A percentile compares a stretch with the other conserved stretches of the same genome.
Conservation (phyloP, 225 moss, liverwort and hornwort species). For the Physcomitrellopsis africana region DNA sequence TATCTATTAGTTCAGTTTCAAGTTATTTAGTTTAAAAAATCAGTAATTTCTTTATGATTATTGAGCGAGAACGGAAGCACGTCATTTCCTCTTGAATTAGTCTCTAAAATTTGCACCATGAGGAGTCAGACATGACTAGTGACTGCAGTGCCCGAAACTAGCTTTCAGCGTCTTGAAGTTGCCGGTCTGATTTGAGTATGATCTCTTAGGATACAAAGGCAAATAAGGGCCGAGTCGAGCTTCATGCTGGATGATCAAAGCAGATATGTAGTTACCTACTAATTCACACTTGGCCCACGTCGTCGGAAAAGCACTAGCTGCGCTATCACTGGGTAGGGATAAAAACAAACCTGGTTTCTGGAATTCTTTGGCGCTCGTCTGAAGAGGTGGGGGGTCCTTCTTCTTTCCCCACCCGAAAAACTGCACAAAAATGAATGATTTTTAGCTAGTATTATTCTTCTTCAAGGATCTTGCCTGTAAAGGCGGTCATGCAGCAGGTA, state of each 20-base stretch:
- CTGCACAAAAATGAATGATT: slow-evolving; percentile 20
- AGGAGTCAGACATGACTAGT: not conserved
- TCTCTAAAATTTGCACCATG: no score
- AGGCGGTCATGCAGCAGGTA: no score
- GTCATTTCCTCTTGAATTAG: no score
- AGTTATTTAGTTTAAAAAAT: no score
- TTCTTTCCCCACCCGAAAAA: slow-evolving; percentile 50
- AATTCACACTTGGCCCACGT: not conserved
- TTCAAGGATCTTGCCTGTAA: no score
- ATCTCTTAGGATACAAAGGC: no score
- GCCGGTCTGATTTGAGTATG: not conserved
- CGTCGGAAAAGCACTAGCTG: not conserved
- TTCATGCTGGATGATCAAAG: no score
- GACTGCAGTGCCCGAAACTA: not conserved
- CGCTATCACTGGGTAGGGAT: not conserved
- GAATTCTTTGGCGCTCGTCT: not conserved
- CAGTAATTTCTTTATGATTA: no score
- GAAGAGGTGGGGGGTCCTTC: slow-evolving; percentile 29
- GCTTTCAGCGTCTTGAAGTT: not conserved
- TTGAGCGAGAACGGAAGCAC: no score
- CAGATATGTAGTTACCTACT: no score
- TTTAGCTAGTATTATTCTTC: not conserved
- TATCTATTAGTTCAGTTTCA: no score
- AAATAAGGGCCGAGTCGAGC: no score
- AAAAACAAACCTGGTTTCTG: slow-evolving; percentile 33